Conservation (phyloP, 768 basidiomycete genomes). For the Grammothele lineata region DNA sequence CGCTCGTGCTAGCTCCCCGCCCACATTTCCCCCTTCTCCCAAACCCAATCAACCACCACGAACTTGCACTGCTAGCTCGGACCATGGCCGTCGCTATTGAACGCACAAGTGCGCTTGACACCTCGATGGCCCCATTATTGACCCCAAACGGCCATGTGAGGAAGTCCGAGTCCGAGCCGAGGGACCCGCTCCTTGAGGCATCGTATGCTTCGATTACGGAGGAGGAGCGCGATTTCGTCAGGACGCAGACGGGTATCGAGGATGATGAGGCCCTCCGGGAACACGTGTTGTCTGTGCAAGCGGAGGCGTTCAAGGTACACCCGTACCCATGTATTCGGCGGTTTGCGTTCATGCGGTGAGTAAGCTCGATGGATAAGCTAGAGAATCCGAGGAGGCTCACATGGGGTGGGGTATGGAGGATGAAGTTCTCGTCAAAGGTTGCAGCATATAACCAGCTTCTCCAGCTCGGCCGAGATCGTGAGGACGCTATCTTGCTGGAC, state of each 20-base stretch:
- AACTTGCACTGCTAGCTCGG: too few species aligned
- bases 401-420: not conserved
- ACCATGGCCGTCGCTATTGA: too few species aligned
- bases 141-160: not conserved
- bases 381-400: too few species aligned
- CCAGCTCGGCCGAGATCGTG: constrained; percentile 32
- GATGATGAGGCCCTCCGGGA: constrained; percentile 23
- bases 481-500: constrained; percentile 38
- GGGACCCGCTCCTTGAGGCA: constrained; percentile 7
- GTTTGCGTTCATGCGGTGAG: constrained; percentile 17
- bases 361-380: too few species aligned
- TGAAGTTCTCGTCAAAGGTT: not conserved
- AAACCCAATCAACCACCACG: too few species aligned
- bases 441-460: constrained; percentile 25
- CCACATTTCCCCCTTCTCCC: too few species aligned
- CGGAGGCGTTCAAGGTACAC: constrained; percentile 20
- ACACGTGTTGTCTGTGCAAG: constrained; percentile 24
- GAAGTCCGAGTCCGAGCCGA: too few species aligned
- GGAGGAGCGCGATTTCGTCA: constrained; percentile 18
- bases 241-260: constrained; percentile 23
- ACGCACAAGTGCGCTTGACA: too few species aligned
- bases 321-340: constrained; percentile 23
- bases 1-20: too few species aligned
- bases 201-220: constrained; percentile 8
- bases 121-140: too few species aligned